Conservation (phyloP, 495 filamentous ascomycete species). For the Cryomyces minteri region DNA sequence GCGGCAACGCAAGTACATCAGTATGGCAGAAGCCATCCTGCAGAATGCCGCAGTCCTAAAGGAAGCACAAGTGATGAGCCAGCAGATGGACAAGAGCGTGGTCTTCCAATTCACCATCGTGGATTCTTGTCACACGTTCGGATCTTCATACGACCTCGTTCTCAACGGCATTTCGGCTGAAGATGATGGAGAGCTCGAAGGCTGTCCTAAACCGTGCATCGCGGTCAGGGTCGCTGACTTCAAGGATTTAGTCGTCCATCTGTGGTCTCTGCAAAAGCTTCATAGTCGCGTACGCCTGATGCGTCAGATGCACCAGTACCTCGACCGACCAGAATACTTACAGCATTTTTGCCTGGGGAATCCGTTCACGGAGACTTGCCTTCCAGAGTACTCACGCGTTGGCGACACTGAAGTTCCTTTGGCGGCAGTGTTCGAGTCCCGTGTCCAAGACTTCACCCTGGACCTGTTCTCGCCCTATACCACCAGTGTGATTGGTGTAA, state of each 20-base stretch:
- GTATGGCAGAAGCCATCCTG: conserved; percentile 84
- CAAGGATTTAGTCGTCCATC: conserved; percentile 65
- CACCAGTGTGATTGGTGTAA: conserved; percentile 68
- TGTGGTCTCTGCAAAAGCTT: conserved; percentile 91
- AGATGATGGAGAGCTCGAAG: conserved; percentile 68
- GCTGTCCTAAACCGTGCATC: conserved; percentile 73
- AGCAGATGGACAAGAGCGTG: conserved; percentile 83
- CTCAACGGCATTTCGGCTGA: conserved; percentile 83
- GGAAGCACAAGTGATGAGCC: conserved; percentile 95
- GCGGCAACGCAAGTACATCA: conserved; percentile 71
- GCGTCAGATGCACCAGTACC: conserved; percentile 92
- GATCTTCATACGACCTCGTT: conserved; percentile 90
- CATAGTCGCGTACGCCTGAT: conserved; percentile 73
- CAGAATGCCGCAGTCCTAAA: conserved; percentile 77
- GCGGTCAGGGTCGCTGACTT: conserved; percentile 86
- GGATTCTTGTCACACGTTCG: conserved; percentile 70
- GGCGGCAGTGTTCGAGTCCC: conserved; percentile 82
- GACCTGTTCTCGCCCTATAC: conserved; percentile 91
- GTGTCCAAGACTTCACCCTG: conserved; percentile 83
- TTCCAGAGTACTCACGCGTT: conserved; percentile 80
- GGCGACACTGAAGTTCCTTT: conserved; percentile 90
- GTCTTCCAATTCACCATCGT: conserved; percentile 92
- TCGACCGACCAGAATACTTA: conserved; percentile 83
- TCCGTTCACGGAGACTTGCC: conserved; percentile 75
- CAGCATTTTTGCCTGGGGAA: conserved; percentile 63